phyloP scores from a whole-genome alignment of 257 asterid genomes.

The Handroanthus guayacan region DNA sequence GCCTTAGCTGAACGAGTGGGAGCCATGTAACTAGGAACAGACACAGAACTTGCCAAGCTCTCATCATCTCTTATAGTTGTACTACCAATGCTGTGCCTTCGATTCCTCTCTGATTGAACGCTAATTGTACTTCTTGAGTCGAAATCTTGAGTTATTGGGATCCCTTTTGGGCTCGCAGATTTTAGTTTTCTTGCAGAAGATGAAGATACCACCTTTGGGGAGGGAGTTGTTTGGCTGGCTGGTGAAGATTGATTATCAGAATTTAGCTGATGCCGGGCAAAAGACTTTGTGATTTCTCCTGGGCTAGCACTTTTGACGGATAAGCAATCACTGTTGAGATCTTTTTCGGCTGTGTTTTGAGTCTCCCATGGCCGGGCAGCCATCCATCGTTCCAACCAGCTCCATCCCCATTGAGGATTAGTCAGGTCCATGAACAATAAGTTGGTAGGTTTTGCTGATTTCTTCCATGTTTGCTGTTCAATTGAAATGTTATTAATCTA shows the following conservation, averaged over 20 bases:
- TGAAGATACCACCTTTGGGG: constrained; percentile 41
- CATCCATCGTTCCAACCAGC: constrained; percentile 90
- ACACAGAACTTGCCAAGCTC: constrained; percentile 80
- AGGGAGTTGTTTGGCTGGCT: constrained; percentile 52
- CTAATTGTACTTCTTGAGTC: constrained; percentile 69
- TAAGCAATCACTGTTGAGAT: constrained; percentile 42
- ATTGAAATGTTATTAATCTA: constrained; percentile 23
- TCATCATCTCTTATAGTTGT: constrained; percentile 79
- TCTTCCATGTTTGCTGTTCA: constrained; percentile 86
- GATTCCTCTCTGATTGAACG: constrained; percentile 63
- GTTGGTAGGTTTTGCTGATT: constrained; percentile 65
- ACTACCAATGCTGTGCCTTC: constrained; percentile 87
- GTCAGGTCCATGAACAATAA: constrained; percentile 84
- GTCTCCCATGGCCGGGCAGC: constrained; percentile 66
- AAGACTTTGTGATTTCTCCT: constrained; percentile 70
- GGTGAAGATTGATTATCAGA: constrained; percentile 63
- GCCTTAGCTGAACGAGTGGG: constrained; percentile 86
- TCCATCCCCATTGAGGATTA: constrained; percentile 96
- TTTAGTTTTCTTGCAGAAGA: constrained; percentile 60
- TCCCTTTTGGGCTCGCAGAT: constrained; percentile 63
- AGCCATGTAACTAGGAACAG: constrained; percentile 86
- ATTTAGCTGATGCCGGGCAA: constrained; percentile 79
- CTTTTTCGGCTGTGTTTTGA: constrained; percentile 52
- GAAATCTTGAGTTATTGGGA: constrained; percentile 63
- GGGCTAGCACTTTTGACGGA: constrained; percentile 48